Percentiles rank a stretch among this genome's conserved stretches.
phyloP scores from a whole-genome alignment of 306 rosid species.

The Ammopiptanthus mongolicus region DNA sequence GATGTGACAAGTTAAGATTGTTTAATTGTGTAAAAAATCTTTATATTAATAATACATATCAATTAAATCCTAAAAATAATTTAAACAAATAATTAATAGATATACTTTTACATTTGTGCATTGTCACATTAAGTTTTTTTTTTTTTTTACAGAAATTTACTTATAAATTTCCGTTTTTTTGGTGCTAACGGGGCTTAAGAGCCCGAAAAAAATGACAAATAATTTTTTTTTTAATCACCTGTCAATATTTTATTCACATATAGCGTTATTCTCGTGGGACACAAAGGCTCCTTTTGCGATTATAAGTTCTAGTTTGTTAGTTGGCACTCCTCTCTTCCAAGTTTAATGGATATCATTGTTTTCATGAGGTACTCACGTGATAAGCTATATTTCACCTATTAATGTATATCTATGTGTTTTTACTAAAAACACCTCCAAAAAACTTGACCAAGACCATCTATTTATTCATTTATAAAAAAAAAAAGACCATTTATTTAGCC shows the following conservation, averaged over 20 bases:
- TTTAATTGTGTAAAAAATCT: too few species aligned
- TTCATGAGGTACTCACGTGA: background rate
- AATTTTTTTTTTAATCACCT: background rate
- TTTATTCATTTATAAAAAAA: too few species aligned
- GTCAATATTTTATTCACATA: background rate
- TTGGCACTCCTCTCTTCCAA: conserved; percentile 5
- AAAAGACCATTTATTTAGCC: too few species aligned
- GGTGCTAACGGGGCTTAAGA: too few species aligned
- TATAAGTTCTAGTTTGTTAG: background rate
- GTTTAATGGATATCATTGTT: conserved; percentile 3
- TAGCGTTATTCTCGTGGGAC: background rate
- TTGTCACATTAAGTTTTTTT: background rate
- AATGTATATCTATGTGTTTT: too few species aligned
- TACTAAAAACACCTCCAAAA: too few species aligned
- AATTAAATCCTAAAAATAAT: too few species aligned
- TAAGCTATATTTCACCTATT: background rate
- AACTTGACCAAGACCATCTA: too few species aligned
- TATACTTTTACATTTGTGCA: background rate
- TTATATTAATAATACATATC: too few species aligned
- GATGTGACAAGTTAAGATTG: too few species aligned
- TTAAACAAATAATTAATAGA: background rate
- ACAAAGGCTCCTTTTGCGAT: background rate
- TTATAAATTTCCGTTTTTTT: background rate
- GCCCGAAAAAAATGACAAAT: too few species aligned
- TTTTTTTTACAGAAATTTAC: background rate